A percentile compares a stretch with the other conserved stretches of the same genome.
Evolutionary conservation across 495 filamentous ascomycete genomes (phyloP).

Genomic region (Halenospora varia): DNA sequence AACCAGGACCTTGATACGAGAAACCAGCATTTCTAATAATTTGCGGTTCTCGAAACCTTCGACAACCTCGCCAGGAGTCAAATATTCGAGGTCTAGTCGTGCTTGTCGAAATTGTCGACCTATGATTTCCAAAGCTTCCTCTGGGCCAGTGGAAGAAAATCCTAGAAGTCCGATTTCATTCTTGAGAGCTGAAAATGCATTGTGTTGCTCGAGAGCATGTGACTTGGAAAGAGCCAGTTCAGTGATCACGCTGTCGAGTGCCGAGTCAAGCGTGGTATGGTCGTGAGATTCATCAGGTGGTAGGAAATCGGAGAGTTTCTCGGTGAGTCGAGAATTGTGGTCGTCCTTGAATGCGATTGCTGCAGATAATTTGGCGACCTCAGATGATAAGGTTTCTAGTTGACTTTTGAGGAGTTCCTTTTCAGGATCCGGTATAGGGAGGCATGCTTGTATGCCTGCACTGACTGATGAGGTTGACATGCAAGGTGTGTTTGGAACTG

Average conservation of each 20-base stretch:
- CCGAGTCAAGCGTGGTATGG: conserved; percentile 28
- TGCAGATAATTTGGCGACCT: conserved; percentile 17
- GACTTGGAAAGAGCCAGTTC: conserved; percentile 34
- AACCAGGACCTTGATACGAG: conserved; percentile 37
- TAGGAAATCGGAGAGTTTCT: conserved; percentile 22
- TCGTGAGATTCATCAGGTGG: conserved; percentile 15
- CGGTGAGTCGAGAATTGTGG: conserved; percentile 18
- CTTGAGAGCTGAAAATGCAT: conserved; percentile 35
- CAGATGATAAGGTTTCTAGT: conserved; percentile 13
- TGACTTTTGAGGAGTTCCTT: conserved; percentile 26
- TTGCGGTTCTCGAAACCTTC: conserved; percentile 33
- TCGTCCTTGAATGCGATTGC: conserved; percentile 18
- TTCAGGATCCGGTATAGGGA: conserved; percentile 37
- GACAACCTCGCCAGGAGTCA: conserved; percentile 58
- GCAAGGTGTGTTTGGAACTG: conserved; percentile 34
- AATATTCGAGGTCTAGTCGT: conserved; percentile 61
- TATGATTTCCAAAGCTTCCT: conserved; percentile 50
- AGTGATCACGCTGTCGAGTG: conserved; percentile 32
- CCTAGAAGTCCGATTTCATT: conserved; percentile 46
- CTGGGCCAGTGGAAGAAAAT: conserved; percentile 41
- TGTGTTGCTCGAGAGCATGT: conserved; percentile 30
- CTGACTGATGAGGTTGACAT: conserved; percentile 21
- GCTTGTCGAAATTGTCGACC: conserved; percentile 55
- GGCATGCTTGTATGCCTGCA: conserved; percentile 30
- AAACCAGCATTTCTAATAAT: conserved; percentile 41